These are phyloP conservation scores for Leptographium wingfieldii DNA, from an alignment of 2,329 filamentous ascomycete species.

Conservation along the genomic window DNA sequence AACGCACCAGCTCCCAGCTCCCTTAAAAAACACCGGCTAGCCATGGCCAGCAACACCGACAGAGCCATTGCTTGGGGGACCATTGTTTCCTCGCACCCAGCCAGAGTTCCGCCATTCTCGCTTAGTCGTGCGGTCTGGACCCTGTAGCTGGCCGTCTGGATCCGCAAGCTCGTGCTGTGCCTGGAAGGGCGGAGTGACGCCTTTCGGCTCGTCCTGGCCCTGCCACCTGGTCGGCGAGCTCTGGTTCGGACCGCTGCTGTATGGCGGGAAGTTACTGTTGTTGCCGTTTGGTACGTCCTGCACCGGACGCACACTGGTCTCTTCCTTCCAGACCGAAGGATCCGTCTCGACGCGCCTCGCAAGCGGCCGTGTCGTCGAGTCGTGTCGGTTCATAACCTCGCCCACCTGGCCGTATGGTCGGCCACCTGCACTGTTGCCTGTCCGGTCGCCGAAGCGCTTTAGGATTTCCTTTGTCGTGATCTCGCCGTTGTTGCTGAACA, in stretches of 20 bases:
- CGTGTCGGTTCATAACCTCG: slow-evolving; percentile 43
- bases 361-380: slow-evolving; percentile 41
- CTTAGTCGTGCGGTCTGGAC: slow-evolving; percentile 23
- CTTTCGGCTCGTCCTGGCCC: slow-evolving; percentile 15
- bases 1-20: no score
- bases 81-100: slow-evolving; percentile 32
- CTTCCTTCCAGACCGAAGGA: slow-evolving; percentile 68
- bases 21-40: slow-evolving; percentile 12
- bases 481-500: slow-evolving; percentile 73
- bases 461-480: slow-evolving; percentile 96
- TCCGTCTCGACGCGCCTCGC: slow-evolving; percentile 72
- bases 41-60: slow-evolving; percentile 35
- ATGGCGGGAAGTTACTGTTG: slow-evolving; percentile 1
- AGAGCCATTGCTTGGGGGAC: slow-evolving; percentile 20
- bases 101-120: slow-evolving; percentile 47
- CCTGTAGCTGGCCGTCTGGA: slow-evolving; percentile 18
- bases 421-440: slow-evolving; percentile 28
- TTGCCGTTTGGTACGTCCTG: slow-evolving; percentile 39
- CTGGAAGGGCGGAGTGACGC: slow-evolving; percentile 24
- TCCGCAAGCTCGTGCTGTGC: slow-evolving; percentile 26
- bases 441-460: slow-evolving; percentile 77
- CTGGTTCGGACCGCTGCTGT: slow-evolving; percentile 21
- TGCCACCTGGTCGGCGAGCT: slow-evolving; percentile 40
- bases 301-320: slow-evolving; percentile 71
- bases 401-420: slow-evolving; percentile 48